Percentiles rank a stretch among this genome's conserved stretches.
Evolutionary conservation across 305 asterid genomes (phyloP).

Genomic region (Plantago coronopus): DNA sequence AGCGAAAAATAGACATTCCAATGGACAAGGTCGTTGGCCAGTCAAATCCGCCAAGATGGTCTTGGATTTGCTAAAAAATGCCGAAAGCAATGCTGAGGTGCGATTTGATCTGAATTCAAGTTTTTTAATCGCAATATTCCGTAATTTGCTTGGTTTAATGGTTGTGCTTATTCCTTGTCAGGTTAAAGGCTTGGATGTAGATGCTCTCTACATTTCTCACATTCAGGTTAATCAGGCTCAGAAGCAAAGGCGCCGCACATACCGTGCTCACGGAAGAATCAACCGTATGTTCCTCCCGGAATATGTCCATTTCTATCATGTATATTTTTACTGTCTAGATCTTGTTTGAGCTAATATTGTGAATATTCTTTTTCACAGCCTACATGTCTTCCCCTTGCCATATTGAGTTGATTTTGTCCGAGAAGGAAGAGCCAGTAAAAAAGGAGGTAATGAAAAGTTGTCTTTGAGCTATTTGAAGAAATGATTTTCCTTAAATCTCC

Average conservation of each 20-base stretch:
- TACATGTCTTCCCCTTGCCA: conserved; percentile 86
- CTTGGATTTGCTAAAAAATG: no score
- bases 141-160: no score
- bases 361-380: conserved; percentile 30
- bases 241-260: conserved; percentile 10
- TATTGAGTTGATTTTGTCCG: conserved; percentile 65
- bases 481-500: neutral
- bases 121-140: no score
- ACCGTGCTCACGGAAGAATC: conserved; percentile 9
- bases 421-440: conserved; percentile 66
- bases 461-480: neutral
- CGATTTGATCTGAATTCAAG: no score
- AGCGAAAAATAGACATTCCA: no score
- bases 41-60: no score
- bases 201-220: conserved; percentile 4
- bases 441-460: conserved; percentile 45
- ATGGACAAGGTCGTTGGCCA: no score
- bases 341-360: neutral
- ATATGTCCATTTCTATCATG: no score
- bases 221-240: conserved; percentile 8
- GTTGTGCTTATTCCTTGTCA: no score
- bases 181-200: conserved; percentile 11
- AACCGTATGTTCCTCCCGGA: neutral
- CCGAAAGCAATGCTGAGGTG: no score
- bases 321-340: neutral